Evolutionary conservation across 306 rosid species (phyloP).

Genomic region (Vigna trinervia): DNA sequence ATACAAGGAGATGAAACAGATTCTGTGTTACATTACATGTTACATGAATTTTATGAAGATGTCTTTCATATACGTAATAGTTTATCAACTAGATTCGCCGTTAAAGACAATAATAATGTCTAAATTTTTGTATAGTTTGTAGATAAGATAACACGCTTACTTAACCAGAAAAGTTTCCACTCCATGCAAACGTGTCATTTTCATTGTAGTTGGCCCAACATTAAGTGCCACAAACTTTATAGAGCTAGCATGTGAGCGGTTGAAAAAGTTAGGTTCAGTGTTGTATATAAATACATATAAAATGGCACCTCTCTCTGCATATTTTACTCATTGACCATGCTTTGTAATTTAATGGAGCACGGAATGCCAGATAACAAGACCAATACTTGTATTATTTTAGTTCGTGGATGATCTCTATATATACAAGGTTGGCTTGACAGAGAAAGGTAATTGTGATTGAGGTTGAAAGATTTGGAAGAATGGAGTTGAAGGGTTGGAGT

Average conservation of each 20-base stretch:
- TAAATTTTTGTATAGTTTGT: neutral
- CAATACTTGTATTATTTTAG: neutral
- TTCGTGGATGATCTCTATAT: neutral
- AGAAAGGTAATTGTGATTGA: neutral
- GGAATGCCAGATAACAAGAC: conserved; percentile 3
- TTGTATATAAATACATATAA: neutral
- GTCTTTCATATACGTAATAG: no score
- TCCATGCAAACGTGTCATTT: conserved; percentile 44
- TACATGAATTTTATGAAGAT: no score
- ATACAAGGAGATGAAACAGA: no score
- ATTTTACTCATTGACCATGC: conserved; percentile 10
- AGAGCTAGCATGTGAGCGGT: conserved; percentile 17
- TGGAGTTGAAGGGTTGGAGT: conserved; percentile 46
- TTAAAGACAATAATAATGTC: neutral
- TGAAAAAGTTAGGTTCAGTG: neutral
- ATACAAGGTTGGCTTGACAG: conserved; percentile 1
- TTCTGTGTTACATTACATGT: no score
- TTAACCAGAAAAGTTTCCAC: neutral
- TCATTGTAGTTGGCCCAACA: conserved; percentile 25
- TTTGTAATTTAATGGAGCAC: neutral
- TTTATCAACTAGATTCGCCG: neutral
- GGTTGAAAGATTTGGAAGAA: neutral
- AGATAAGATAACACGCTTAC: conserved; percentile 33
- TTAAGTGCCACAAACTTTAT: conserved; percentile 15
- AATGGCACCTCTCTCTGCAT: neutral